Evolutionary conservation across 73 alveolate genomes (phyloP), one percentile per base, ranked within the genome.

Genomic region (Uronychia setigera): DNA sequence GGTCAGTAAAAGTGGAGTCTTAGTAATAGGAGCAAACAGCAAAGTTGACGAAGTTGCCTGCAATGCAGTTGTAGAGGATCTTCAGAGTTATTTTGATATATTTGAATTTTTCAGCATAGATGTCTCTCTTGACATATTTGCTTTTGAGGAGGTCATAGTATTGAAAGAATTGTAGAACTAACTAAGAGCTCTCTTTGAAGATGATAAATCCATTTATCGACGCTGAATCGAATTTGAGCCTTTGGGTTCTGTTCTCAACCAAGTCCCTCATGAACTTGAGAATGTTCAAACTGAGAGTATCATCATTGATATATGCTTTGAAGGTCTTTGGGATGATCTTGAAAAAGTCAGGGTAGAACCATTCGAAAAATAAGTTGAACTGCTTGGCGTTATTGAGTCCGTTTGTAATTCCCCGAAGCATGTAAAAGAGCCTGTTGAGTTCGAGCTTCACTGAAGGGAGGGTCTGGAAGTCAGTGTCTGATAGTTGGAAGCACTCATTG

Each of bases 291-390:
- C 77, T 86, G 29, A 88, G 81, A 32, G 31, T 84, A 33, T 77
- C 89, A 34, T 88, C 94, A 26, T 83, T 58, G 0, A 80, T 35
- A 31, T 28, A 88, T 19, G 75, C 76, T 29, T 76, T 35, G 19
- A 88, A 59, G 1, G 89, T 84, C 78, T 83, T 78, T 11, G 80
- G 32, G 29, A 88, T 78, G 26, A 88, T 83, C 28, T 81, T 77
- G 76, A 83, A 88, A 32, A 83, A 34, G 27, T 77, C 91, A 32
- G 91, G 91, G 88, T 82, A 83, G 85, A 88, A 83, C 94, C 94
- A 88, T 19, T 88, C 94, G 59, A 88, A 88, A 81, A 88, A 88
- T 58, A 83, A 77, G 33, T 80, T 84, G 83, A 82, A 88, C 32
- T 60, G 75, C 32, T 81, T 74, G 29, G 88, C 35, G 34, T 91